A percentile compares a stretch with the other conserved stretches of the same genome.
Evolutionary conservation across 257 asterid species (phyloP).

Genomic region (Hygrophila difformis): DNA sequence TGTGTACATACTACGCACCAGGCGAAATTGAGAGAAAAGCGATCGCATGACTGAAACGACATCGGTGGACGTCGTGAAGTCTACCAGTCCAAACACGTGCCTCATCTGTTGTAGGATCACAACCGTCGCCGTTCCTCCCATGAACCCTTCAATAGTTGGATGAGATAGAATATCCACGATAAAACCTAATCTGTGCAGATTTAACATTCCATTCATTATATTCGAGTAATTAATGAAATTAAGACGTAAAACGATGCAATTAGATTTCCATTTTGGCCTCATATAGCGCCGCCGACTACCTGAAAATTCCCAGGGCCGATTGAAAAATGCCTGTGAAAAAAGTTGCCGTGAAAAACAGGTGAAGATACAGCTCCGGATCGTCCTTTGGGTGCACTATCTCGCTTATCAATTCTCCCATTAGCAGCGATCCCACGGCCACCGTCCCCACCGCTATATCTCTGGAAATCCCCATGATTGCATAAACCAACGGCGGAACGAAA

Average conservation of each 20-base stretch:
- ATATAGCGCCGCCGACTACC: slow-evolving; percentile 24
- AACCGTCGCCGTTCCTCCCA: slow-evolving; percentile 62
- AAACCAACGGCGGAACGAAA: slow-evolving; percentile 74
- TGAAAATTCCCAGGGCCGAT: slow-evolving; percentile 59
- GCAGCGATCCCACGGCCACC: slow-evolving; percentile 78
- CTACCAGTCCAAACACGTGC: slow-evolving; percentile 45
- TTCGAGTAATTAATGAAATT: background rate
- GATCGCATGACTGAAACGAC: slow-evolving; percentile 43
- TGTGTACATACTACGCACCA: slow-evolving; percentile 20
- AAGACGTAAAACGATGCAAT: too few relatives aligned
- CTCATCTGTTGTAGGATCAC: slow-evolving; percentile 57
- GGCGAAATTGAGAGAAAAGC: slow-evolving; percentile 44
- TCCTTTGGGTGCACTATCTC: slow-evolving; percentile 35
- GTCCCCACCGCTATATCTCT: slow-evolving; percentile 89
- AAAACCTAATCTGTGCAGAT: slow-evolving; percentile 42
- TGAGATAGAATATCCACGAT: slow-evolving; percentile 59
- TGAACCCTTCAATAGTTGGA: slow-evolving; percentile 61
- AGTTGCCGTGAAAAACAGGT: slow-evolving; percentile 79
- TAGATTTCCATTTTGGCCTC: too few relatives aligned
- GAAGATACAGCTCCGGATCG: slow-evolving; percentile 57
- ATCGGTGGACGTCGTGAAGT: slow-evolving; percentile 46
- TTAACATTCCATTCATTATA: background rate
- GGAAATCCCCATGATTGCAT: slow-evolving; percentile 88
- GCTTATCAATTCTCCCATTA: slow-evolving; percentile 65
- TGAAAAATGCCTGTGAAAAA: slow-evolving; percentile 74